phyloP scores from a whole-genome alignment of 2,329 filamentous ascomycete genomes.

The Microcera coccophila region DNA sequence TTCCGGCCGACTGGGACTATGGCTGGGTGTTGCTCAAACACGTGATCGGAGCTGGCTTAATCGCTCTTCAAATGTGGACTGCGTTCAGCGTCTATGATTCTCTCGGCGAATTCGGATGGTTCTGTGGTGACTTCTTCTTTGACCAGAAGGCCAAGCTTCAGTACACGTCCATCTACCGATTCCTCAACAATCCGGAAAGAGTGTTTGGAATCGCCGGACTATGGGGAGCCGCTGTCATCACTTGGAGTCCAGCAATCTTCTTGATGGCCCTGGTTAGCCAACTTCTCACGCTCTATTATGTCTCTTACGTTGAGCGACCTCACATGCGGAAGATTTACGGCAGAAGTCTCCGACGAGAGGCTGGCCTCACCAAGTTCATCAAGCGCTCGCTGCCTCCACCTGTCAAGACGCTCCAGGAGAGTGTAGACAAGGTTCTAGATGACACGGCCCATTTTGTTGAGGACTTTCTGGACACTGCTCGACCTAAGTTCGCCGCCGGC shows the following conservation, averaged over 20 bases:
- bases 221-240: slow-evolving; percentile 92
- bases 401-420: slow-evolving; percentile 78
- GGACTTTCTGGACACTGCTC: slow-evolving; percentile 79
- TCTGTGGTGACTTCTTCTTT: slow-evolving; percentile 98
- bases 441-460: slow-evolving; percentile 87
- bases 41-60: slow-evolving; percentile 73
- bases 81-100: slow-evolving; percentile 91
- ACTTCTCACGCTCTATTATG: slow-evolving; percentile 78
- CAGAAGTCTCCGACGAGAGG: slow-evolving; percentile 74
- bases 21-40: slow-evolving; percentile 84
- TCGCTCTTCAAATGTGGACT: slow-evolving; percentile 89
- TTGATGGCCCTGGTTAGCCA: slow-evolving; percentile 83
- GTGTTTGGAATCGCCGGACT: slow-evolving; percentile 91
- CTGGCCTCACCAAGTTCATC: slow-evolving; percentile 87
- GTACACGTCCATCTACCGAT: slow-evolving; percentile 96
- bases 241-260: slow-evolving; percentile 82
- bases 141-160: slow-evolving; percentile 84
- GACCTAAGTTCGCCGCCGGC: slow-evolving; percentile 80
- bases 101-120: slow-evolving; percentile 97
- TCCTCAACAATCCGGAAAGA: slow-evolving; percentile 94
- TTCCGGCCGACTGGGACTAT: slow-evolving; percentile 82
- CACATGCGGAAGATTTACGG: slow-evolving; percentile 99
- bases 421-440: slow-evolving; percentile 80
- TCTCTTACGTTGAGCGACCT: slow-evolving; percentile 89
- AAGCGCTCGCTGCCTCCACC: slow-evolving; percentile 80